Evolutionary conservation across 2,329 filamentous ascomycete genomes (phyloP).

Genomic region (Xylariaceae sp.): DNA sequence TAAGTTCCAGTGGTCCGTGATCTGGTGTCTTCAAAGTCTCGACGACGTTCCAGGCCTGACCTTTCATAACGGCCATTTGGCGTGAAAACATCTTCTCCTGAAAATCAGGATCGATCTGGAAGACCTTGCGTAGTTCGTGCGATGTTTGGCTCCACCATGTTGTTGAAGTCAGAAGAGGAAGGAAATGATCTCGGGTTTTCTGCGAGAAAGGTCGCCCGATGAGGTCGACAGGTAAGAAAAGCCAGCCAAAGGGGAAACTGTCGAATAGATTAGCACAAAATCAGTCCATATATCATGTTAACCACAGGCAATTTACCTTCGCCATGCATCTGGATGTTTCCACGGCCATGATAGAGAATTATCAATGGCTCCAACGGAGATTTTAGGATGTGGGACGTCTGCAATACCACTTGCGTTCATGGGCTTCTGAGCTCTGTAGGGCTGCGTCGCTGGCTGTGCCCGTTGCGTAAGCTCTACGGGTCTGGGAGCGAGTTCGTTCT

Average conservation of each 20-base stretch:
- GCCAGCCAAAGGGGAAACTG: slow-evolving; percentile 96
- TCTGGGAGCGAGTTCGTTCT: slow-evolving; percentile 51
- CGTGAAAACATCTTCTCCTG: slow-evolving; percentile 98
- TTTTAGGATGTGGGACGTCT: slow-evolving; percentile 48
- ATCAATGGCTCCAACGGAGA: slow-evolving; percentile 88
- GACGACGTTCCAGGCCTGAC: slow-evolving; percentile 98
- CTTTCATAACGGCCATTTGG: slow-evolving; percentile 98
- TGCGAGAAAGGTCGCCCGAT: slow-evolving; percentile 96
- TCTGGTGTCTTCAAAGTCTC: slow-evolving; percentile 91
- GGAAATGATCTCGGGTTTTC: slow-evolving; percentile 86
- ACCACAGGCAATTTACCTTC: slow-evolving; percentile 39
- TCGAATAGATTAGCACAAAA: slow-evolving; percentile 24
- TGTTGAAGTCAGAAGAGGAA: slow-evolving; percentile 91
- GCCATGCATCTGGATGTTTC: slow-evolving; percentile 93
- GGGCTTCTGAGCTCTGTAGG: slow-evolving; percentile 73
- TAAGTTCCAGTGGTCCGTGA: slow-evolving; percentile 89
- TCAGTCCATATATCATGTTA: background rate
- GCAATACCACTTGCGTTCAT: slow-evolving; percentile 68
- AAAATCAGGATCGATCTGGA: slow-evolving; percentile 90
- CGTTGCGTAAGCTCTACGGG: slow-evolving; percentile 52
- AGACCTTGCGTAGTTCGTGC: slow-evolving; percentile 75
- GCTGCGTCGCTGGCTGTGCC: slow-evolving; percentile 41
- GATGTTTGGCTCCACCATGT: slow-evolving; percentile 97
- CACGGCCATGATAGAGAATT: slow-evolving; percentile 98
- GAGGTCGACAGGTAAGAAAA: slow-evolving; percentile 91